phyloP scores from a whole-genome alignment of 768 basidiomycete genomes.

The Boletus insuetus region DNA sequence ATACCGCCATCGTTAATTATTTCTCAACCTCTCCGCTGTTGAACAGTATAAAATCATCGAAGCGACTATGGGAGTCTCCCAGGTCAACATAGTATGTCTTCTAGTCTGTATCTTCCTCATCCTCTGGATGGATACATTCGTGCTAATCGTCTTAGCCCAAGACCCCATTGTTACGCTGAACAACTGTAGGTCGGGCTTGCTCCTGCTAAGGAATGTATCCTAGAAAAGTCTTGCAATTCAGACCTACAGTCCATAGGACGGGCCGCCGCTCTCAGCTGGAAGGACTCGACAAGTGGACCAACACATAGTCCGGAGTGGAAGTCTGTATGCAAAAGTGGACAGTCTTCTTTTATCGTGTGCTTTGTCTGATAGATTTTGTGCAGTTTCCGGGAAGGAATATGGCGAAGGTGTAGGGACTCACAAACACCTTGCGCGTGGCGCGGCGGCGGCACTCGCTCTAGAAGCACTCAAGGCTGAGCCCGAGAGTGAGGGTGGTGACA shows the following conservation, averaged over 20 bases:
- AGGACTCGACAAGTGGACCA: slow-evolving; percentile 44
- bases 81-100: slow-evolving; percentile 24
- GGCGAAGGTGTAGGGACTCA: slow-evolving; percentile 49
- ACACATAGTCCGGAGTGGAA: slow-evolving; percentile 52
- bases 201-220: background rate
- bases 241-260: slow-evolving; percentile 52
- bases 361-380: slow-evolving; percentile 11
- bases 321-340: slow-evolving; percentile 55
- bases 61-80: slow-evolving; percentile 12
- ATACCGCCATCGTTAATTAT: slow-evolving; percentile 25
- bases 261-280: slow-evolving; percentile 51
- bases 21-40: slow-evolving; percentile 17
- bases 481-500: slow-evolving; percentile 16
- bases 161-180: slow-evolving; percentile 36
- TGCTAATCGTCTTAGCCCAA: slow-evolving; percentile 22
- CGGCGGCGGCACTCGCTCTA: slow-evolving; percentile 35
- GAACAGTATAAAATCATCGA: slow-evolving; percentile 26
- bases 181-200: slow-evolving; percentile 35
- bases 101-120: slow-evolving; percentile 7
- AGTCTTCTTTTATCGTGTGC: slow-evolving; percentile 8
- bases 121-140: background rate
- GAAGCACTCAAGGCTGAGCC: slow-evolving; percentile 32
- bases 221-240: slow-evolving; percentile 21
- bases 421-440: slow-evolving; percentile 51
- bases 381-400: slow-evolving; percentile 51